Percentiles rank a stretch among this genome's conserved stretches.
These are phyloP conservation scores for Dalechampia spathulata DNA, from an alignment of 441 rosid species.

Conservation along the genomic window DNA sequence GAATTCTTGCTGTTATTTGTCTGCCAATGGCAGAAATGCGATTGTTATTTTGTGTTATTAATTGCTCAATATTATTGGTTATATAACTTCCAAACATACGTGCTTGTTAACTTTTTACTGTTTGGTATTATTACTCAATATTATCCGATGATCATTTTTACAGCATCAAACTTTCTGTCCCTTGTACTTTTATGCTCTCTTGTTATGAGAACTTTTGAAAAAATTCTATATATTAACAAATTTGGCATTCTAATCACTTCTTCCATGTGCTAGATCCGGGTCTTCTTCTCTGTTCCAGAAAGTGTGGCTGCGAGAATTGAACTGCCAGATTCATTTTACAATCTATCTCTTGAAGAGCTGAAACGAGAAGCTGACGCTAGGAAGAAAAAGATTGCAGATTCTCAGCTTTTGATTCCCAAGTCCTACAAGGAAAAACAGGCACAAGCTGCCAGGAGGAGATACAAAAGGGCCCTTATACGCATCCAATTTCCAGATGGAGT, in stretches of 20 bases:
- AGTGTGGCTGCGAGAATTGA: slow-evolving; percentile 73
- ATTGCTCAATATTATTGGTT: background rate
- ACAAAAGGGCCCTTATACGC: slow-evolving; percentile 56
- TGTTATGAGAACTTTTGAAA: background rate
- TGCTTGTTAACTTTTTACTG: background rate
- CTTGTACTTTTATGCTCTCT: background rate
- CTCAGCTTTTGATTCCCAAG: slow-evolving; percentile 81
- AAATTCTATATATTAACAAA: background rate
- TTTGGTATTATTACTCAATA: background rate
- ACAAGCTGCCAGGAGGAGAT: slow-evolving; percentile 62
- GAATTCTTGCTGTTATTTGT: background rate
- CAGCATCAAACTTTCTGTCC: background rate
- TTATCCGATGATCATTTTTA: background rate
- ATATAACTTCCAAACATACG: background rate
- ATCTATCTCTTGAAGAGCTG: slow-evolving; percentile 58
- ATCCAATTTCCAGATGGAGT: slow-evolving; percentile 88
- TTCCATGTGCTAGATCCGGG: slow-evolving; percentile 42
- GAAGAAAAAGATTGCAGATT: slow-evolving; percentile 80
- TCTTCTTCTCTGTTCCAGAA: slow-evolving; percentile 78
- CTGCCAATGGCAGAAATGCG: background rate
- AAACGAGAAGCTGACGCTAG: slow-evolving; percentile 74
- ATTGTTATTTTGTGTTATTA: background rate
- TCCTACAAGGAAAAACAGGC: slow-evolving; percentile 86
- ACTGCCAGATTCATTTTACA: slow-evolving; percentile 86
- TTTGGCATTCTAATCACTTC: background rate